Conservation (phyloP, 768 basidiomycete genomes). For the Podaxis carcinomalis region DNA sequence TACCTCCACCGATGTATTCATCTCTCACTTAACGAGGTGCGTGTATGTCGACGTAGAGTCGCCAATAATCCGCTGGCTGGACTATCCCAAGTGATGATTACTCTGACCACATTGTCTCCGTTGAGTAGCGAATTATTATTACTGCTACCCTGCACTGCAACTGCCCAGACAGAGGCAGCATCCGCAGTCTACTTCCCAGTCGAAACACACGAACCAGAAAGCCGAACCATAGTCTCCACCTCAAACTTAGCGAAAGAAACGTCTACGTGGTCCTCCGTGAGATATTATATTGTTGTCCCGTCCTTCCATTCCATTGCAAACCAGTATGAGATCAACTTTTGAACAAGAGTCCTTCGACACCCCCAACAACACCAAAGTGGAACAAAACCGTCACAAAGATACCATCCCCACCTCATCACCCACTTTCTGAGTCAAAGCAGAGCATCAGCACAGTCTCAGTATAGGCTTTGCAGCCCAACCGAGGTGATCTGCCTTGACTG, state of each 20-base stretch:
- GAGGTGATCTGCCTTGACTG: background rate
- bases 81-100: background rate
- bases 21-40: background rate
- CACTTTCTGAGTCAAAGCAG: background rate
- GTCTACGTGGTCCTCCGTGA: background rate
- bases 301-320: background rate
- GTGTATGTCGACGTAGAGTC: background rate
- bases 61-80: background rate
- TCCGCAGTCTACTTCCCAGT: background rate
- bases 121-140: background rate
- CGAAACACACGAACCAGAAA: background rate
- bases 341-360: background rate
- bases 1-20: background rate
- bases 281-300: background rate
- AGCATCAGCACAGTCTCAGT: background rate
- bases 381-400: background rate
- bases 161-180: background rate
- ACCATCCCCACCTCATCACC: background rate
- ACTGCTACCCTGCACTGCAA: background rate
- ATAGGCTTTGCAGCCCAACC: background rate
- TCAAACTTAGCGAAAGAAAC: background rate
- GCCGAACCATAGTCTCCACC: background rate
- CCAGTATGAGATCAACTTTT: background rate
- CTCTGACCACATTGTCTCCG: background rate
- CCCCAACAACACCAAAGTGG: background rate